These are phyloP conservation scores for Cymbidium sinense DNA, from an alignment of 106 monocot species.

Conservation along the genomic window DNA sequence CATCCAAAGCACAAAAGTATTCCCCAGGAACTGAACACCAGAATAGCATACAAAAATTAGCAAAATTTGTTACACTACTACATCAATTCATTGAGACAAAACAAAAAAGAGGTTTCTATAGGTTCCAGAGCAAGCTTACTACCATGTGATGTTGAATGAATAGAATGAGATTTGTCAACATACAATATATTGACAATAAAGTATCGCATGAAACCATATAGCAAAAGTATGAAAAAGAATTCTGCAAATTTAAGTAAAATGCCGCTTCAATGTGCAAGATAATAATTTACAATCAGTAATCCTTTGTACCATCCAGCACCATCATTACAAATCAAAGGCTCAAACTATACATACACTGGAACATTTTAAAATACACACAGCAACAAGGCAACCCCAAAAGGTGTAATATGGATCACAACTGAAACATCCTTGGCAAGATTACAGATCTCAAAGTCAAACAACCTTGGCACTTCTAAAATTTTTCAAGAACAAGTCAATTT, in stretches of 20 bases:
- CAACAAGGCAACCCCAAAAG: not conserved
- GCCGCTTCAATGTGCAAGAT: not conserved
- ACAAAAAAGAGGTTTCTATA: not conserved
- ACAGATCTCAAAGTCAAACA: too few species aligned
- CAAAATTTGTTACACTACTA: not conserved
- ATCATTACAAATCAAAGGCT: not conserved
- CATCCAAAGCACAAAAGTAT: slow-evolving; percentile 78
- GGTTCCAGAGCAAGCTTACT: not conserved
- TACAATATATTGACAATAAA: not conserved
- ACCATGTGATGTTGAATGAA: not conserved
- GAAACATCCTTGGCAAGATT: too few species aligned
- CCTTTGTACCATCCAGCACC: not conserved
- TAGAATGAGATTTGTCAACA: not conserved
- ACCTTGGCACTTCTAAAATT: too few species aligned
- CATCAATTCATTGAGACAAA: not conserved
- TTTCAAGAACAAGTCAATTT: too few species aligned
- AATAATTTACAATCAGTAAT: not conserved
- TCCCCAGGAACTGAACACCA: slow-evolving; percentile 72
- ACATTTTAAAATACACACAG: not conserved
- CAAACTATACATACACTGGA: not conserved
- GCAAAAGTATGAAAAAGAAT: not conserved
- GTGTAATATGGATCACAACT: too few species aligned
- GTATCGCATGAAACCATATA: not conserved
- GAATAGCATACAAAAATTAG: not conserved
- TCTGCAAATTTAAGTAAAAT: not conserved